Evolutionary conservation across 768 basidiomycete genomes (phyloP), one percentile per base, ranked within the genome.

Genomic region (Russula sp.): DNA sequence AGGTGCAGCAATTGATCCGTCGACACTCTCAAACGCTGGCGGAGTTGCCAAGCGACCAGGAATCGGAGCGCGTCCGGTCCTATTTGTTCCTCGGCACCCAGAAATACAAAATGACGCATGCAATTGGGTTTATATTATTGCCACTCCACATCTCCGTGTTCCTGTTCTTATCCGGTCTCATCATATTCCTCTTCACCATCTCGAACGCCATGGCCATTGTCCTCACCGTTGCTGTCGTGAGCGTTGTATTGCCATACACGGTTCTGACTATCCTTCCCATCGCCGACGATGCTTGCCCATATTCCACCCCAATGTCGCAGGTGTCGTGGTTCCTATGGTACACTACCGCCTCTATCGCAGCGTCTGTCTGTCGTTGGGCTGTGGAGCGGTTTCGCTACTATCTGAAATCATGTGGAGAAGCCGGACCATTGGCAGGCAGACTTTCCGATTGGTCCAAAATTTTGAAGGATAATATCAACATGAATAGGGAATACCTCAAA

Each of bases 71-170:
- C n/a, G 50, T 65, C 40, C 54, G 66, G 26, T 38, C 66, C 14
- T 57, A 34, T 42, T 40, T 67, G 30, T 67, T 61, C 36, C 22
- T 65, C 2, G 63, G 63, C 30, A 57, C 56, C 28, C 57, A 57
- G 49, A 44, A n/a, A 24, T 67, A 56, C 24, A 22, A 24, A 32
- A 34, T 63, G 53, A 40, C 58, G 16, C 53, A 32, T 10, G 64
- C 64, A 24, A 77, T 82, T 4, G 76, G 78, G 58, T 57, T 49
- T 3, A 60, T 57, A 10, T 59, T 63, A 18, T 40, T 32, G 10
- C 63, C 64, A 30, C 63, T 67, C 14, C 66, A 67, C 14, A 34
- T 64, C 38, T 65, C 66, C 36, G 38, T 67, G 9, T 67, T 67
- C 55, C 34, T 67, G 20, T 68, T 68, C 48, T 42, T 68, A 51